Base-by-base conservation (phyloP, 371 early-diverging fungal genomes). In the Choanephora cucurbitarum region DNA sequence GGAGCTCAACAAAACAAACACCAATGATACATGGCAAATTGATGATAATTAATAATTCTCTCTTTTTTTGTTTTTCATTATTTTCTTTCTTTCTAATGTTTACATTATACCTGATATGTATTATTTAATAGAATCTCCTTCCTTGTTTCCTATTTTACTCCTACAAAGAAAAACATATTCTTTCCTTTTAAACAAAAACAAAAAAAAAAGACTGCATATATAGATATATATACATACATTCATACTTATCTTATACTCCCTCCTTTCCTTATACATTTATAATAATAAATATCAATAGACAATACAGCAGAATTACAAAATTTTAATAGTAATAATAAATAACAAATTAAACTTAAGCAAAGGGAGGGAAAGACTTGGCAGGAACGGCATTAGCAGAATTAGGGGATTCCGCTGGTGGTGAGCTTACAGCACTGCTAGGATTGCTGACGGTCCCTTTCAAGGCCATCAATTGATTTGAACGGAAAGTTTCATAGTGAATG, bases 401-500 rank as follows among this genome's bases (percentile, higher is more conserved):
- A 10, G 66, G 63, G 28, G 59, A 57, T 24, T 42, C 51, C 15
- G 42, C 41, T 21, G 67, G 23, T 5, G 66, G 47, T 2, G 60
- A 57, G 42, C 49, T 53, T 17, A 65, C 44, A 37, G 60, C 43
- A 32, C 37, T 54, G 62, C 53, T 22, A 24, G 37, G n/a, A 23
- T 43, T 2, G 15, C 14, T 59, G 21, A 77, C 70, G 18, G 71
- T 64, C 67, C 90, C 92, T 70, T 91, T 92, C 44, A 92, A 72
- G 37, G 94, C 93, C 55, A 92, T 67, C 45, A 92, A 72, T 73
- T 93, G 93, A 66, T 88, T 81, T 21, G 93, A 84, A 46, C 96
- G 88, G 91, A 94, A 96, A 15, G 88, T 79, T 74, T 94, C 94
- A 69, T 94, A 94, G 69, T 92, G 94, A 62, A 90, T 80, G 65